Evolutionary conservation across 2,329 filamentous ascomycete species (phyloP).

Genomic region (Colletotrichum tropicicola): DNA sequence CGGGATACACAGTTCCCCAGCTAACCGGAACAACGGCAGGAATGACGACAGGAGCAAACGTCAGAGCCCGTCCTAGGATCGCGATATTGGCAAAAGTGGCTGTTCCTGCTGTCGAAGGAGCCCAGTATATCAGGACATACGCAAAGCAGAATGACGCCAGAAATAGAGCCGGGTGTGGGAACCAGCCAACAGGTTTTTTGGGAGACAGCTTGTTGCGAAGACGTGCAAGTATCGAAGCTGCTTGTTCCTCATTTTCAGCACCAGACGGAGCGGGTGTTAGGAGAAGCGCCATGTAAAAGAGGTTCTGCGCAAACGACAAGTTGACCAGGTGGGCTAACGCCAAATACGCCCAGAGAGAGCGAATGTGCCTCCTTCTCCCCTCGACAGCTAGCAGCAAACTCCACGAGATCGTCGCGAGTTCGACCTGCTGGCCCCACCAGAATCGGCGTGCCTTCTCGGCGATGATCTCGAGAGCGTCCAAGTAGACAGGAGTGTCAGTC

Average conservation of each 20-base stretch:
- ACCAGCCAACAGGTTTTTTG: conserved; percentile 54
- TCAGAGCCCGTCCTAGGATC: conserved; percentile 45
- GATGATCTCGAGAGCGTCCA: conserved; percentile 63
- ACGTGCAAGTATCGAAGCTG: conserved; percentile 39
- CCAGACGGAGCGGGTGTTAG: conserved; percentile 61
- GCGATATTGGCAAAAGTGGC: conserved; percentile 46
- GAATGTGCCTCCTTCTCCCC: conserved; percentile 65
- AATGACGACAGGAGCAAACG: conserved; percentile 55
- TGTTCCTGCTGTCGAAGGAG: conserved; percentile 52
- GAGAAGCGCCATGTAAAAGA: conserved; percentile 69
- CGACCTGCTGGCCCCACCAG: conserved; percentile 71
- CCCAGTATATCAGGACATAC: conserved; percentile 44
- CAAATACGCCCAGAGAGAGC: conserved; percentile 64
- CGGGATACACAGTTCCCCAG: conserved; percentile 56
- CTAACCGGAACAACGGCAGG: conserved; percentile 55
- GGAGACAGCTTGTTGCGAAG: conserved; percentile 42
- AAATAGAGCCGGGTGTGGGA: conserved; percentile 47
- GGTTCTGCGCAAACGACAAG: conserved; percentile 68
- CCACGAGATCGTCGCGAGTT: conserved; percentile 62
- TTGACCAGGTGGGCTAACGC: conserved; percentile 67
- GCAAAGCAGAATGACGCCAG: conserved; percentile 43
- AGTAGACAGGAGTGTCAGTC: conserved; percentile 59
- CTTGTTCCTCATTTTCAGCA: conserved; percentile 36
- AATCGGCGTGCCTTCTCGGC: conserved; percentile 63
- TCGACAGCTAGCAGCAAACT: conserved; percentile 66